Evolutionary conservation across 129 eudicot genomes (phyloP), one percentile per base, ranked within the genome.

Genomic region (Centaurea solstitialis): DNA sequence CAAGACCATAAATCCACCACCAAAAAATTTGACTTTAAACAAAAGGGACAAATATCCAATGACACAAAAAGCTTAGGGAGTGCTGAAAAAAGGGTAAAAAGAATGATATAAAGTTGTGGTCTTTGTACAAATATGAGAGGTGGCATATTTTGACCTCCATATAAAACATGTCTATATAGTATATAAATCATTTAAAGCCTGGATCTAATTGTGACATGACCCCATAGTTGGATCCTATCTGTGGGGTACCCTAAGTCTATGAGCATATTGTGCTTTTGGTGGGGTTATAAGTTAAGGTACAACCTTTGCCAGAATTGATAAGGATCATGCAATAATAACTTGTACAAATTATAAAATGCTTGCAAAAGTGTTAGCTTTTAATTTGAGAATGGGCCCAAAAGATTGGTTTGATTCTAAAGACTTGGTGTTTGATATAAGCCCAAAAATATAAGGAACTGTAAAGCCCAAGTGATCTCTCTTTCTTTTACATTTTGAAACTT

Each of bases 161-260:
- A 23, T 53, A 33, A n/a, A 59, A 70, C 86, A 70, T 76, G 39
- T 75, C 41, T 76, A 28, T 45, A 39, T 82, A 13, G 59, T 76
- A 28, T 45, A 59, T 76, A 35, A 35, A 72, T 40, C 81, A 81
- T 62, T 76, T 76, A 76, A 69, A 53, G 21, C 53, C 21, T 77
- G 39, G 68, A 69, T 76, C 77, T 65, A 76, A 71, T 75, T 22
- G 77, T 50, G 85, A 68, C 41, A 50, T 75, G 70, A 75, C 70
- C 41, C 73, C n/a, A 17, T 13, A 62, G 9, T 62, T 50, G 62
- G n/a, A 61, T 22, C 12, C 18, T 64, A 62, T 33, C 30, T 66
- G 70, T 71, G 28, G 72, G 76, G 24, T 17, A 35, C 11, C 41
- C 68, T 5, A 15, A 39, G 62, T 18, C 76, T 72, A 17, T 21